These are phyloP conservation scores for Yamadazyma atmosphaerica DNA, from an alignment of 1,139 yeast species.

Conservation along the genomic window DNA sequence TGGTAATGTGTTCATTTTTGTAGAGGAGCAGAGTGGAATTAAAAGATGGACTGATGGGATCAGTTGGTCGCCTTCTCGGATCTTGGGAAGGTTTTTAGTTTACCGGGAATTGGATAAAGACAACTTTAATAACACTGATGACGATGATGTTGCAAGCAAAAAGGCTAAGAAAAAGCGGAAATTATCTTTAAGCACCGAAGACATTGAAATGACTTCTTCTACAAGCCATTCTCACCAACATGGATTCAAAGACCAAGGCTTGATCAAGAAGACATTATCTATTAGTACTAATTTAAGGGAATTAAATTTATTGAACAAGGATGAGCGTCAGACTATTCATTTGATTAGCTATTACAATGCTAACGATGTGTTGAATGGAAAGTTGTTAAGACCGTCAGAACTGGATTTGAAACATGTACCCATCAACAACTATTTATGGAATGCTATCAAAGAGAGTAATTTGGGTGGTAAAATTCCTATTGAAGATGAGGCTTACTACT, in stretches of 20 bases:
- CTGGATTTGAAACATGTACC: slow-evolving; percentile 50
- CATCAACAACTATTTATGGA: slow-evolving; percentile 60
- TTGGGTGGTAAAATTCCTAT: slow-evolving; percentile 56
- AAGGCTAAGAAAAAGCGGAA: slow-evolving; percentile 31
- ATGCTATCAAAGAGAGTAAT: slow-evolving; percentile 59
- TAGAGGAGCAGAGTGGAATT: slow-evolving; percentile 80
- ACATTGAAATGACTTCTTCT: slow-evolving; percentile 10
- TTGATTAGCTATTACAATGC: slow-evolving; percentile 77
- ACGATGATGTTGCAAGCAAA: not conserved
- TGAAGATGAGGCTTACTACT: slow-evolving; percentile 55
- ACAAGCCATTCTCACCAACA: slow-evolving; percentile 41
- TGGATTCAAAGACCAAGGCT: slow-evolving; percentile 72
- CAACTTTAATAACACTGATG: slow-evolving; percentile 6
- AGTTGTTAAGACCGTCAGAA: slow-evolving; percentile 60
- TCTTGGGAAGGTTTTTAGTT: slow-evolving; percentile 77
- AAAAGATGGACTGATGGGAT: slow-evolving; percentile 95
- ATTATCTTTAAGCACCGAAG: slow-evolving; percentile 15
- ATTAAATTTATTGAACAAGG: slow-evolving; percentile 26
- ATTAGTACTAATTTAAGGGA: slow-evolving; percentile 46
- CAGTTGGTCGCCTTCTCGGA: slow-evolving; percentile 89
- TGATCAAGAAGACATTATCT: slow-evolving; percentile 80
- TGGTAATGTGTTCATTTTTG: slow-evolving; percentile 82
- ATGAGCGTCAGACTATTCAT: slow-evolving; percentile 58
- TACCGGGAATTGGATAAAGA: slow-evolving; percentile 74
- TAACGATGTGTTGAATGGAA: slow-evolving; percentile 64